Evolutionary conservation across 2,329 filamentous ascomycete genomes (phyloP).

Genomic region (Hawksworthiomyces lignivorus): DNA sequence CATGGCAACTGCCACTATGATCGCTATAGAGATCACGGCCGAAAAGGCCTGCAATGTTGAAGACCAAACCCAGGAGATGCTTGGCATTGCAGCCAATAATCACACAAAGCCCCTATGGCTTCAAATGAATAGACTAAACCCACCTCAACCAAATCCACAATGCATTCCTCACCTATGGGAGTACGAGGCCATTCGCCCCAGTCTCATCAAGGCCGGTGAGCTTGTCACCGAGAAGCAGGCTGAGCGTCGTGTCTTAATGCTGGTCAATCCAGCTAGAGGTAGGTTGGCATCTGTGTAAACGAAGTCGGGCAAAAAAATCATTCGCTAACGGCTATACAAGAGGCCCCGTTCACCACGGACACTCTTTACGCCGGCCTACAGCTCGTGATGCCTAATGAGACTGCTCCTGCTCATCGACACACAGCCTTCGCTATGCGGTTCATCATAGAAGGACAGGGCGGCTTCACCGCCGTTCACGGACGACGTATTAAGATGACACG

Average conservation of each 20-base stretch:
- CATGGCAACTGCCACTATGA: too few relatives aligned
- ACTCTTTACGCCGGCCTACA: constrained; percentile 48
- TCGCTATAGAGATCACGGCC: too few relatives aligned
- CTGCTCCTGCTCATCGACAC: constrained; percentile 43
- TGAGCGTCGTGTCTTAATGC: constrained; percentile 30
- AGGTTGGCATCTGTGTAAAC: too few relatives aligned
- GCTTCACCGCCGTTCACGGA: constrained; percentile 49
- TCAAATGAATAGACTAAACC: constrained; percentile 35
- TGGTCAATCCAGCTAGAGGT: constrained; percentile 23
- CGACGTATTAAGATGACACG: constrained; percentile 37
- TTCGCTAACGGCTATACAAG: constrained; percentile 18
- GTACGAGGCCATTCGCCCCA: constrained; percentile 25
- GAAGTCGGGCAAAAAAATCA: too few relatives aligned
- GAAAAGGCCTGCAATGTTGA: too few relatives aligned
- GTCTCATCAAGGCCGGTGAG: constrained; percentile 24
- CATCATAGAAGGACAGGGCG: constrained; percentile 45
- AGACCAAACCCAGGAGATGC: too few relatives aligned
- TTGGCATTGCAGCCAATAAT: too few relatives aligned
- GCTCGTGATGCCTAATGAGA: constrained; percentile 46
- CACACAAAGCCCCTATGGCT: constrained; percentile 32
- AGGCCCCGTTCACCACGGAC: constrained; percentile 45
- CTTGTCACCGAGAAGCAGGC: constrained; percentile 27
- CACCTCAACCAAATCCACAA: constrained; percentile 35
- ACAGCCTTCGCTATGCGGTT: constrained; percentile 47
- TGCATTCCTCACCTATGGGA: constrained; percentile 27